These are phyloP conservation scores for Gentiana dahurica DNA, from an alignment of 257 asterid species.

Conservation along the genomic window DNA sequence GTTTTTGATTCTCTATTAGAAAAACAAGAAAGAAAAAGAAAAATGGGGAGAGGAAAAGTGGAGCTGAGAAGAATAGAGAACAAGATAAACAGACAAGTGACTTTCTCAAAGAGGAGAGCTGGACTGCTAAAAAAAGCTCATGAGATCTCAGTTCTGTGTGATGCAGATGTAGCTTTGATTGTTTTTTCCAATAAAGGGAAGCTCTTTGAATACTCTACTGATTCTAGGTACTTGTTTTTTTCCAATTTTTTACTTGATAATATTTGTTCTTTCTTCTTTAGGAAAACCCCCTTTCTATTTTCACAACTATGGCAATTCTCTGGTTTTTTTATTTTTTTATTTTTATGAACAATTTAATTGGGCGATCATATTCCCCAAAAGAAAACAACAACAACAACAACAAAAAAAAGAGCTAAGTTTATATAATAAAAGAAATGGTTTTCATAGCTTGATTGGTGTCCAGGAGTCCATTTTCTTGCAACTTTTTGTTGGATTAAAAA, in stretches of 20 bases:
- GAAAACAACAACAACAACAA: too few species aligned
- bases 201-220: slow-evolving; percentile 64
- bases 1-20: too few species aligned
- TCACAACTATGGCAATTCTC: neutral
- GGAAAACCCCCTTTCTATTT: neutral
- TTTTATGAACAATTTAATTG: neutral
- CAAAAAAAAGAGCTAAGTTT: too few species aligned
- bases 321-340: neutral
- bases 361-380: too few species aligned
- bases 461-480: neutral
- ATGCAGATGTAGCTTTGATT: slow-evolving; percentile 72
- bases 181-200: slow-evolving; percentile 75
- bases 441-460: too few species aligned
- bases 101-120: slow-evolving; percentile 71
- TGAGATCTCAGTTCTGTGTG: slow-evolving; percentile 77
- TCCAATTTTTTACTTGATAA: neutral
- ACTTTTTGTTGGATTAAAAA: neutral
- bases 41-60: slow-evolving; percentile 86
- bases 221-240: slow-evolving; percentile 36
- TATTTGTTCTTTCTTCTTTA: neutral
- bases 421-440: too few species aligned
- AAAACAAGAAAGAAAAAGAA: neutral
- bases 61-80: slow-evolving; percentile 68
- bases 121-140: slow-evolving; percentile 79
- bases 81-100: slow-evolving; percentile 79